These are phyloP conservation scores for Fraxinus angustifolia DNA, from an alignment of 305 asterid genomes.

Conservation along the genomic window DNA sequence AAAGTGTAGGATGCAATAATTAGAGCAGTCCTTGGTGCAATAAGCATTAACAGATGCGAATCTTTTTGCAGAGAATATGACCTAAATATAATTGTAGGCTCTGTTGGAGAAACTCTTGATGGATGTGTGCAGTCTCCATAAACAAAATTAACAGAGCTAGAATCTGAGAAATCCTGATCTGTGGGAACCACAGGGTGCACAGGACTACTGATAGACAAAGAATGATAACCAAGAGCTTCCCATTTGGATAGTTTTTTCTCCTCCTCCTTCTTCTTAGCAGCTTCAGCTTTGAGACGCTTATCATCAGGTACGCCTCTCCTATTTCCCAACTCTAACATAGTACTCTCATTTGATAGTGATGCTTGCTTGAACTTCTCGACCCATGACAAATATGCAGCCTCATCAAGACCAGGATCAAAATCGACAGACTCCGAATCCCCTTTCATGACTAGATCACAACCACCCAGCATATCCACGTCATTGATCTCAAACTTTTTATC, in stretches of 20 bases:
- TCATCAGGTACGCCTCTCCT: constrained; percentile 52
- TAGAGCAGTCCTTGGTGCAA: background rate
- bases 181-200: constrained; percentile 25
- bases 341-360: constrained; percentile 34
- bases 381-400: constrained; percentile 79
- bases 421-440: constrained; percentile 42
- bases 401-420: constrained; percentile 65
- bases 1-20: background rate
- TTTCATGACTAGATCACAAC: constrained; percentile 35
- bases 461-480: constrained; percentile 38
- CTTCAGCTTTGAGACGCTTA: constrained; percentile 63
- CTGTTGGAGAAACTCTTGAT: constrained; percentile 53
- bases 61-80: constrained; percentile 11
- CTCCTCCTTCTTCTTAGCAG: constrained; percentile 63
- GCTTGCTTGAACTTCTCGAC: constrained; percentile 76
- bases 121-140: constrained; percentile 96
- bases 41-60: constrained; percentile 1
- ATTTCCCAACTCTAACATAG: constrained; percentile 37
- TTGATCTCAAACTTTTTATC: constrained; percentile 64
- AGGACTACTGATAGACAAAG: constrained; percentile 59
- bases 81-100: constrained; percentile 77
- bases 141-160: constrained; percentile 71
- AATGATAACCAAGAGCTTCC: constrained; percentile 81
- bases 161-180: constrained; percentile 52
- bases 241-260: constrained; percentile 73